phyloP scores from a whole-genome alignment of 1,284 basidiomycete species.

The Kalmanozyma brasiliensis region DNA sequence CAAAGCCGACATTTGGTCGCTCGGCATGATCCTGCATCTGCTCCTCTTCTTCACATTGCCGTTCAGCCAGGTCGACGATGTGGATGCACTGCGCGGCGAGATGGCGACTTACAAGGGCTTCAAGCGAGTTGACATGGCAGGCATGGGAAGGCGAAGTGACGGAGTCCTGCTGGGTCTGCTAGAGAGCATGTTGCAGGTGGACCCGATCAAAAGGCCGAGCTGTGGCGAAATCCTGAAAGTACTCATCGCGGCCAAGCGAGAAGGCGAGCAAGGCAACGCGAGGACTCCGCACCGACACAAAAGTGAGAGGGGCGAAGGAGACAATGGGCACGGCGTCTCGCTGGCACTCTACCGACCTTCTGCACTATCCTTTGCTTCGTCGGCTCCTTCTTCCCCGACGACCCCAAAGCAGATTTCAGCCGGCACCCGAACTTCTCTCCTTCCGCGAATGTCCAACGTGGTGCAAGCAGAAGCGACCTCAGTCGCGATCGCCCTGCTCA shows the following conservation, averaged over 20 bases:
- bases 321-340: constrained; percentile 6
- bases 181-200: constrained; percentile 76
- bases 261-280: not conserved
- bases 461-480: not conserved
- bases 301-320: not conserved
- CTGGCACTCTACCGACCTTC: constrained; percentile 28
- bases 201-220: constrained; percentile 75
- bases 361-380: constrained; percentile 10
- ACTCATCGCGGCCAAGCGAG: constrained; percentile 1
- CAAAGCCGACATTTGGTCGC: constrained; percentile 74
- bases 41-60: constrained; percentile 82
- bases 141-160: constrained; percentile 72
- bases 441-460: not conserved
- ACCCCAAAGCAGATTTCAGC: too few relatives aligned
- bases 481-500: constrained; percentile 10
- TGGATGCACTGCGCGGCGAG: constrained; percentile 77
- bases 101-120: constrained; percentile 81
- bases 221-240: constrained; percentile 75
- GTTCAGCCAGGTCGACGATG: constrained; percentile 70
- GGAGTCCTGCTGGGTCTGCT: constrained; percentile 77
- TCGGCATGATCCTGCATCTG: constrained; percentile 90
- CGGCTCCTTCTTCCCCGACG: not conserved
- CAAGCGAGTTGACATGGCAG: constrained; percentile 65
- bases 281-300: too few relatives aligned
- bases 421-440: too few relatives aligned